Evolutionary conservation across 73 alveolate genomes (phyloP).

Genomic region (Tetrahymena thermophila): DNA sequence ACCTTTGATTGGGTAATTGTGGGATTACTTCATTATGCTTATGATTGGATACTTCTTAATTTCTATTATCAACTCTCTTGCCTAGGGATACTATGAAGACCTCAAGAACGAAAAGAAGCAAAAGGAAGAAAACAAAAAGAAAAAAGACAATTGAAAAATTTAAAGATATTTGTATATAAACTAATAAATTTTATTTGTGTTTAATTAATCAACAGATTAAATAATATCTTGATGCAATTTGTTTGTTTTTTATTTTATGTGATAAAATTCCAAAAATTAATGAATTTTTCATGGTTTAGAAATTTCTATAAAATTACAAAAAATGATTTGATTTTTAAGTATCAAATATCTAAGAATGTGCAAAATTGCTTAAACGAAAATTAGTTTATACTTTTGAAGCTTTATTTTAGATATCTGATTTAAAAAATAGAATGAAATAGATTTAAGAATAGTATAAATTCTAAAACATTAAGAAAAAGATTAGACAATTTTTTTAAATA

Average conservation of each 20-base stretch:
- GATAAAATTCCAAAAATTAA: neutral
- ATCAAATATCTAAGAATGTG: no score
- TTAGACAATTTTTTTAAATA: neutral
- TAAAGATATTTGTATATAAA: neutral
- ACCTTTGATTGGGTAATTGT: slow-evolving; percentile 34
- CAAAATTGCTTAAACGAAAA: no score
- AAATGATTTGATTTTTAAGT: no score
- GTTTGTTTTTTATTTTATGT: no score
- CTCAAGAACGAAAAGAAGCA: neutral
- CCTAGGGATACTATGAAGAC: neutral
- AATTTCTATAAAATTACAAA: neutral
- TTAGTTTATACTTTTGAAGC: no score
- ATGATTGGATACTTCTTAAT: slow-evolving; percentile 48
- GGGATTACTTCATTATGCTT: slow-evolving; percentile 43
- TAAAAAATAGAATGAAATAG: neutral
- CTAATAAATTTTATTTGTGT: neutral
- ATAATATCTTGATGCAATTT: neutral
- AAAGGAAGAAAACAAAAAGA: neutral
- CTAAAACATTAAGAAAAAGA: neutral
- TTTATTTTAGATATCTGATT: no score
- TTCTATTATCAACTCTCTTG: slow-evolving; percentile 39
- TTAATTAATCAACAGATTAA: neutral
- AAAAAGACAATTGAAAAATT: neutral
- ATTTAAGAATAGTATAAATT: neutral
- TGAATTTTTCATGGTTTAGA: neutral